Percentiles rank a stretch among this genome's conserved stretches.
Evolutionary conservation across 805 yeast genomes (phyloP).

Genomic region (Diddensiella santjacobensis): DNA sequence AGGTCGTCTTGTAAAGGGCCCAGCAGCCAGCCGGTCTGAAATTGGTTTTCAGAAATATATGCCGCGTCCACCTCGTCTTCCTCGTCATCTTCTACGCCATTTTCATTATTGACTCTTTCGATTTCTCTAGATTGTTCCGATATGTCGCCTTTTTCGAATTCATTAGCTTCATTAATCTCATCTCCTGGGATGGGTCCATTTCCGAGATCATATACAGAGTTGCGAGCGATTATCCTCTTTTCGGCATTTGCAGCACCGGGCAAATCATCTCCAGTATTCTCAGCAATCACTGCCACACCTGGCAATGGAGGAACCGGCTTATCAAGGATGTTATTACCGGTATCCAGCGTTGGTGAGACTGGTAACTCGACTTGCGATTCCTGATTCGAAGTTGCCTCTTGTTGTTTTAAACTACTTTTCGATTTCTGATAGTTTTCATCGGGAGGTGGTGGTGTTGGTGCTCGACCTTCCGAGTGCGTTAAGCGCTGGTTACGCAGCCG

Average conservation of each 20-base stretch:
- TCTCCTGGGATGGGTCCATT: not conserved
- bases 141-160: not conserved
- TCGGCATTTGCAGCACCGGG: no score
- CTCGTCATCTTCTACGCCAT: not conserved
- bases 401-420: not conserved
- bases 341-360: not conserved
- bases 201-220: conserved; percentile 6
- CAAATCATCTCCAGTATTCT: not conserved
- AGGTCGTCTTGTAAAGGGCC: conserved; percentile 50
- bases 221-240: conserved; percentile 2
- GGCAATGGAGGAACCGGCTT: conserved; percentile 19
- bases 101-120: not conserved
- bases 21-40: conserved; percentile 33
- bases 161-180: conserved; percentile 1
- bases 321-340: conserved; percentile 4
- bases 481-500: conserved; percentile 4
- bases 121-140: not conserved
- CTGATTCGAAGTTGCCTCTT: not conserved
- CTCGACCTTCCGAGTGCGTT: not conserved
- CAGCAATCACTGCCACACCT: not conserved
- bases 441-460: conserved; percentile 1
- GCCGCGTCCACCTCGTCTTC: not conserved
- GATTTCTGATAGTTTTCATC: conserved; percentile 1
- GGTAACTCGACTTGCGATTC: not conserved
- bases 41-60: not conserved